Base-by-base conservation (phyloP, 441 rosid genomes). In the Mallotus japonicus region DNA sequence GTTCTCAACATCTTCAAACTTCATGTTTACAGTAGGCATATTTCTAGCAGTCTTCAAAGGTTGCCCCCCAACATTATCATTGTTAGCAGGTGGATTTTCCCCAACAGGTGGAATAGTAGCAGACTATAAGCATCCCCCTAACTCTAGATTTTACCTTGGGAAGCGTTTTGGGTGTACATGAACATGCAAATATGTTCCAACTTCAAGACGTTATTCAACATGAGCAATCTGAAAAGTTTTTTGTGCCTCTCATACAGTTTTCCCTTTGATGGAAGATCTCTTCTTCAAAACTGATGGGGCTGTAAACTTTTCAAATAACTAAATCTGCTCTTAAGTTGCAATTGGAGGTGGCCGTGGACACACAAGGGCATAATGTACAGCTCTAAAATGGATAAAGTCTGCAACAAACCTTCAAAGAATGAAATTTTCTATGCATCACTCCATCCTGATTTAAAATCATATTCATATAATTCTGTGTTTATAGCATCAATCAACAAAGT, bases 91-190 rank as follows among this genome's bases (percentile, higher is more conserved):
- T 24, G 1, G 28, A 1, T 24, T 24, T 24, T 24, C 28, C 28
- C 28, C 1, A 24, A 24, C 28, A 24, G 28, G 28, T 24, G 28
- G 28, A 24, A 24, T 24, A 24, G 28, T 1, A 24, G 28, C 28
- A 24, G 28, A 42, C 8, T 42, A 3, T 42, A 42, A 42, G 46
- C 46, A 5, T 42, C 46, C 46, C 6, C 46, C 46, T 42, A 42
- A 42, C 8, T 42, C 8, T 42, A 42, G 0, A 2, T 24, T 55
- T 62, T 70, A 91, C 98, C 97, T 88, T 32, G 98, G 97, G 70
- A 88, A 93, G 57, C 98, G 92, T 78, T 91, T 91, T 46, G 97
- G 98, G 74, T 93, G 98, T 11, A 93, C 91, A 77, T 91, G 92
- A 51, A 93, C 94, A 61, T 93, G 91, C 62, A 93, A 75, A 76